Base-by-base conservation (phyloP, 2,329 filamentous ascomycete species). In the Phialophora tarda region DNA sequence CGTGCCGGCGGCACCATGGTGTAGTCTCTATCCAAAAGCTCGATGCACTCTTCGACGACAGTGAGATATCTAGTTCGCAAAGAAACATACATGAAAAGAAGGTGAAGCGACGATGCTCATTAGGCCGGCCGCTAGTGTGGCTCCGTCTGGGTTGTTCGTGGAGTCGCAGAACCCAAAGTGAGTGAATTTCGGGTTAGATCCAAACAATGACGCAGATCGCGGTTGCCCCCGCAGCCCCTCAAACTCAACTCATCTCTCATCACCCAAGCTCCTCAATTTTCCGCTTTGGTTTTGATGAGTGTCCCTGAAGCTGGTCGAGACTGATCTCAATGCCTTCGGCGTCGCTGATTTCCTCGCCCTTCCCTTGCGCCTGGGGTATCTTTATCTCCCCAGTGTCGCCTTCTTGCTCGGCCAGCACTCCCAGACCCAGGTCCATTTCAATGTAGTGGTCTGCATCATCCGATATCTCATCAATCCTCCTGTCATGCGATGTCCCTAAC, bases 341-440 rank as follows among this genome's bases (percentile, higher is more conserved):
- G 17, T 63, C 50, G n/a, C 32, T 58, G 0, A 8, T 10, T 11
- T 50, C 51, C 7, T 54, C 53, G 24, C 62, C 59, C 23, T 50
- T 58, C 14, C 17, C 34, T 17, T 60, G 41, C 24, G 23, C 34
- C n/a, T 44, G 48, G 10, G 59, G 51, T 24, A 57, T 54, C 12
- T 59, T 58, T 47, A 65, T 54, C 10, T 54, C 63, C 4, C 51
- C 62, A n/a, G 44, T 44, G 12, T 32, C 55, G 17, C 24, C 44
- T 47, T 51, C 53, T 62, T 77, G 77, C 66, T 82, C 79, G 72
- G 80, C 78, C 23, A 82, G 71, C 5, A 82, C 80, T 10, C 80
- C 80, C 11, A 82, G 70, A 5, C 80, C 79, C 55, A 82, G 74
- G 64, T 82, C 78, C 78, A 81, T 80, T 66, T 81, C 79, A 65